These are phyloP conservation scores for Crucihimalaya himalaica DNA, from an alignment of 345 rosid species.

Conservation along the genomic window DNA sequence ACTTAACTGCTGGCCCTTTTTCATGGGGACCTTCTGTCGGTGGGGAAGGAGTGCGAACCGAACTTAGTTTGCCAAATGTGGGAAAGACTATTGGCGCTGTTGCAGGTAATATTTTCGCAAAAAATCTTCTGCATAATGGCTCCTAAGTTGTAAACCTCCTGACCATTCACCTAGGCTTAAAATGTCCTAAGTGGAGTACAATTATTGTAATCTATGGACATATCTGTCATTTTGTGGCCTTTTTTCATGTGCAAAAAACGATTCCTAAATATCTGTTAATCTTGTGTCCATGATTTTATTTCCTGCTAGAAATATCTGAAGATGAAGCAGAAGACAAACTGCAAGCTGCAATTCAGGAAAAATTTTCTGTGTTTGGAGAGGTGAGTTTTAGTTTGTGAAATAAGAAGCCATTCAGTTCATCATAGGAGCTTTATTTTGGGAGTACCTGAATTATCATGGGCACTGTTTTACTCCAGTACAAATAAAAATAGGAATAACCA, in stretches of 20 bases:
- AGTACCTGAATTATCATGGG: slow-evolving; percentile 17
- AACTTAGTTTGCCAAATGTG: slow-evolving; percentile 87
- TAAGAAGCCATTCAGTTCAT: slow-evolving; percentile 20
- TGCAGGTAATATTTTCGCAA: slow-evolving; percentile 57
- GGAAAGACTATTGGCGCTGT: slow-evolving; percentile 94
- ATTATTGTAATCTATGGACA: slow-evolving; percentile 1
- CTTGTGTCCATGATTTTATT: slow-evolving; percentile 25
- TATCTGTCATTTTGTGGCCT: slow-evolving; percentile 4
- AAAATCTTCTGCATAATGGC: slow-evolving; percentile 9
- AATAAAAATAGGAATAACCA: slow-evolving; percentile 14
- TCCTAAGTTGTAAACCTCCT: slow-evolving; percentile 10
- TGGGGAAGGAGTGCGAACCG: slow-evolving; percentile 98
- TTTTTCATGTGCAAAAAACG: neutral
- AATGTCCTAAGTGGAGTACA: neutral
- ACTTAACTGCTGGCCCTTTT: slow-evolving; percentile 93
- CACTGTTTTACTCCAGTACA: slow-evolving; percentile 17
- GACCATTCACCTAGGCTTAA: neutral
- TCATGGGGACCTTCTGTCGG: slow-evolving; percentile 99
- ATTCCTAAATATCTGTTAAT: slow-evolving; percentile 19
- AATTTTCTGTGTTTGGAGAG: slow-evolving; percentile 95
- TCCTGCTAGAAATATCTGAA: slow-evolving; percentile 83
- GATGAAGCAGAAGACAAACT: slow-evolving; percentile 95
- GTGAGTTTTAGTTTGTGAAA: slow-evolving; percentile 50
- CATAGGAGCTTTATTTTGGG: slow-evolving; percentile 22
- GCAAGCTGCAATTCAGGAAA: slow-evolving; percentile 97